Base-by-base conservation (phyloP, 306 rosid genomes). In the Quercus berberidifolia region DNA sequence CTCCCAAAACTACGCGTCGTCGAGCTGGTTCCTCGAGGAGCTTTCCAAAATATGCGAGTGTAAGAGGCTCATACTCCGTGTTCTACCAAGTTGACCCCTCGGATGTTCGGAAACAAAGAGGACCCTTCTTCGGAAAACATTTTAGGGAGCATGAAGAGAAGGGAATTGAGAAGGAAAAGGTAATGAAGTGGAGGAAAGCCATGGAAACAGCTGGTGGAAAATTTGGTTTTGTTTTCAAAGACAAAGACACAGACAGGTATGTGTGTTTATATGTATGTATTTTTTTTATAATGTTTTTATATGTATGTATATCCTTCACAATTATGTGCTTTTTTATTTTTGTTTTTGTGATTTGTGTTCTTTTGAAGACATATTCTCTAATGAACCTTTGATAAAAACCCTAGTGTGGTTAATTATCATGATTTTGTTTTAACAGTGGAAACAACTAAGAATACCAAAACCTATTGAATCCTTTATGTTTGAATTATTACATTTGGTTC, bases 181-280 rank as follows among this genome's bases (percentile, higher is more conserved):
- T 88, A 54, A 41, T 0, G 10, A 19, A 13, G 35, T 90, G 94
- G 94, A 86, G 86, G 73, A 10, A n/a, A 11, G 94, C 92, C 67
- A 83, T 90, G 94, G 74, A 73, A 1, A 88, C 81, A 78, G 87
- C 87, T 1, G 94, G 94, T 23, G 88, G 86, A 18, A 8, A 33
- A 21, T 76, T 85, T 65, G 94, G 94, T 20, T 86, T 33, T 72
- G 85, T 83, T 72, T 76, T 59, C 65, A 4, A 30, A 30, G 33
- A 30, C 33, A 30, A 30, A 30, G 33, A 30, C 33, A 1, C 49
- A 5, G 4, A 73, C 49, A 57, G 79, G 82, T 80, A 18, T 9
- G 33, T 30, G 33, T 73, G 2, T 5, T 4, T 30, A 41, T 41
- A 7, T 41, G 10, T 41, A 41, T 26, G 28, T 26, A 1, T 26